Base-by-base conservation (phyloP, 1,284 basidiomycete genomes). In the Trametes hirsuta region DNA sequence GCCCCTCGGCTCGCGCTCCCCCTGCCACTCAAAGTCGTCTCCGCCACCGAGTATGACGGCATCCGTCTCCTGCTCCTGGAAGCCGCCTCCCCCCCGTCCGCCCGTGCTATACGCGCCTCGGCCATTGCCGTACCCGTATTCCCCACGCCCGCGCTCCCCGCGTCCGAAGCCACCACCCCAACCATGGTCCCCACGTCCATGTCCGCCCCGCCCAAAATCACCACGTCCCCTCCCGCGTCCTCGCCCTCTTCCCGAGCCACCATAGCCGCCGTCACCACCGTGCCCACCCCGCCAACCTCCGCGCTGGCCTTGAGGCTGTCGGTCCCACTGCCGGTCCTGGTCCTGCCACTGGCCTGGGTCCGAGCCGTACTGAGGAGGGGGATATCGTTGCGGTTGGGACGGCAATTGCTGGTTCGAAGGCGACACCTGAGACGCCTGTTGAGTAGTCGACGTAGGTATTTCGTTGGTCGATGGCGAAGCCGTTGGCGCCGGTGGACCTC, bases 11-110 rank as follows among this genome's bases (percentile, higher is more conserved):
- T 21, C 50, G 12, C 40, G 56, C 37, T 52, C 49, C 42, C 49
- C 61, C 35, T 53, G 57, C 62, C 52, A 57, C 65, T 62, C 53
- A 37, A 58, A 37, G 30, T 41, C 48, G 42, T 59, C 54, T 22
- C 53, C 55, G 22, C 80, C 84, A 34, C 80, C 83, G 53, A 87
- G 76, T 22, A 85, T 81, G 47, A 88, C 71, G 37, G 84, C 85
- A 57, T 85, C 85, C 53, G 82, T 82, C 62, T 66, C 72, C 62
- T 58, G 54, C 49, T 65, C 66, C 36, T 65, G 64, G 44, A 59
- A 66, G 39, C 61, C 62, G 47, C 65, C 40, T 18, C 62, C 65
- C 9, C 57, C 64, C 54, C 65, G 39, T n/a, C 63, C 65, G 15
- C 61, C 65, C 58, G 55, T 59, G 36, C 61, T 62, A 44, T 64